phyloP scores from a whole-genome alignment of 225 moss, liverwort and hornwort genomes.

The Pseudoscleropodium purum region DNA sequence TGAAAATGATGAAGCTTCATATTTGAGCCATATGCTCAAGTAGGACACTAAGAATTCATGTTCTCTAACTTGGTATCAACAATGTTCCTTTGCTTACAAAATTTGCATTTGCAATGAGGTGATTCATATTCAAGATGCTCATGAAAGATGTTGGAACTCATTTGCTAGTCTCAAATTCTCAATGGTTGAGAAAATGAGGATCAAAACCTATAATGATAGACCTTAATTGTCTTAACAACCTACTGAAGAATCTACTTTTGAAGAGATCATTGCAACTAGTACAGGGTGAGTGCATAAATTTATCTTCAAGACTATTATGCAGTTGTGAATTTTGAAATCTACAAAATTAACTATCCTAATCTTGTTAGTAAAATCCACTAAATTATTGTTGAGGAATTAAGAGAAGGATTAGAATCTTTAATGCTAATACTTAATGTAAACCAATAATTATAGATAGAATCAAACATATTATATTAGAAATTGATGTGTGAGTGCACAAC shows the following conservation, averaged over 20 bases:
- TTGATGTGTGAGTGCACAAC: neutral
- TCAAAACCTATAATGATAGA: neutral
- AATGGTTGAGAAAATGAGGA: neutral
- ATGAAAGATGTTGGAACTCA: neutral
- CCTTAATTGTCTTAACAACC: neutral
- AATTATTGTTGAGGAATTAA: rapidly evolving
- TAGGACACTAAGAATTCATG: neutral
- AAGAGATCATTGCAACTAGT: neutral
- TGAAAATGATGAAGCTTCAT: neutral
- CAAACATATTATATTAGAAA: neutral
- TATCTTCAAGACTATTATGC: neutral
- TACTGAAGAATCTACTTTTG: neutral
- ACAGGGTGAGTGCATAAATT: neutral
- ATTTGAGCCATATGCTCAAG: neutral
- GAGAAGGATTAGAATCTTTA: neutral
- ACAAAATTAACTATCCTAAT: neutral
- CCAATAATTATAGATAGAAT: neutral
- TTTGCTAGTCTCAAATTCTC: neutral
- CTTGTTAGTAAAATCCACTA: neutral
- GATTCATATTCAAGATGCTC: neutral
- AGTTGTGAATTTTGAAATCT: neutral
- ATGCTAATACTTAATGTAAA: no score
- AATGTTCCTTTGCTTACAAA: neutral
- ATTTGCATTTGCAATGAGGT: neutral
- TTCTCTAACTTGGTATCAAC: neutral